Base-by-base conservation (phyloP, 2,329 filamentous ascomycete species). In the Xylariomycetidae sp. region DNA sequence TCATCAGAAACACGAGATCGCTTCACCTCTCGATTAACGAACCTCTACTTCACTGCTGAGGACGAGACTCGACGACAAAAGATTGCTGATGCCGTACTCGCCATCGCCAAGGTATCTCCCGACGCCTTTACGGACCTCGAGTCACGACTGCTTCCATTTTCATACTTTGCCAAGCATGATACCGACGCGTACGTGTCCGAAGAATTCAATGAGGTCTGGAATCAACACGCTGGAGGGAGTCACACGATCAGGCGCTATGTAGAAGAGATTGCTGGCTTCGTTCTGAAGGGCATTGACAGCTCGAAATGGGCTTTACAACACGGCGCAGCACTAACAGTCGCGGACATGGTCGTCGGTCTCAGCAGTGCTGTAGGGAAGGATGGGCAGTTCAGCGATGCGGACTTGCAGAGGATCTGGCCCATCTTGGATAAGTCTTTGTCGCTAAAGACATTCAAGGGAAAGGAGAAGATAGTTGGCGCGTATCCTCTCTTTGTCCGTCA, bases 261-360 rank as follows among this genome's bases (percentile, higher is more conserved):
- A 6, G 72, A 72, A 23, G 92, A 98, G 59, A 94, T 96, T 46
- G 70, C 84, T 4, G 62, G 60, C 0, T 68, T 96, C 2, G 75
- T 80, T 2, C 68, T 76, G 22, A 66, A 70, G 22, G 74, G 86
- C 33, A 66, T 96, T 6, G 80, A 85, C 20, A 88, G 85, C 2
- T 75, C 85, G 2, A 85, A 86, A 49, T 98, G 92, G 92, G 79
- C 80, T 2, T 74, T 96, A 36, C 92, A 93, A 58, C 90, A 96
- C 49, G 85, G 86, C 0, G 84, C 84, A 7, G 87, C 89, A 6
- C 76, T 92, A 38, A 77, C 88, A 0, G 74, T 90, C 8, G 86
- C 86, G 1, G 82, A 85, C 28, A 76, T 82, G 35, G 72, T 87
- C 10, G 69, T 69, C 14, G 78, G 82, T 1, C 72, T 89, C 3